Evolutionary conservation across 2,329 filamentous ascomycete genomes (phyloP).

Genomic region (Aspergillus versicolor): DNA sequence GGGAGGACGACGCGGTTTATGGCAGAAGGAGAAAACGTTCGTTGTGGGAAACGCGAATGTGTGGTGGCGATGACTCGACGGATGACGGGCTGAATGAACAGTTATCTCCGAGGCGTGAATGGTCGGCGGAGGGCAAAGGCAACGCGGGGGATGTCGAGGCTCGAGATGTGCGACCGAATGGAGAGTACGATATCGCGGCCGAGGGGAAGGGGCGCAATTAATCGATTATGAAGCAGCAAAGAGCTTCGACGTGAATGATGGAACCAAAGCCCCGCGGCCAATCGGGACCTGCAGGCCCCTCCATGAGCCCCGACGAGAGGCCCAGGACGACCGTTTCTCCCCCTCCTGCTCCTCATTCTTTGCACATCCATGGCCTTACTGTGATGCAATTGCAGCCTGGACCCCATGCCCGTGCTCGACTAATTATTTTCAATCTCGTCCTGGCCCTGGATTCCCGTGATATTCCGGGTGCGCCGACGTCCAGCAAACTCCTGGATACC

Average conservation of each 20-base stretch:
- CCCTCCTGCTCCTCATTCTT: neutral
- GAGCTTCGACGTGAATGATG: neutral
- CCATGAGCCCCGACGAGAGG: conserved; percentile 39
- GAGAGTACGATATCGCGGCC: neutral
- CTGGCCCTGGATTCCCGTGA: neutral
- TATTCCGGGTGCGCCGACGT: neutral
- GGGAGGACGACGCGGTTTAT: neutral
- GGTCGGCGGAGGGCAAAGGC: too few species aligned
- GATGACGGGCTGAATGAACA: conserved; percentile 1
- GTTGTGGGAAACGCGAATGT: conserved; percentile 4
- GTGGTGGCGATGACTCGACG: conserved; percentile 23
- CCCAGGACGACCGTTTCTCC: conserved; percentile 8
- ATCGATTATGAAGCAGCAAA: neutral
- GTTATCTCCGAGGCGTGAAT: conserved; percentile 14
- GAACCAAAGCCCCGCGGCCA: conserved; percentile 24
- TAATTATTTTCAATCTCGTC: too few species aligned
- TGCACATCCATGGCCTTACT: neutral
- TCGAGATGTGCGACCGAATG: conserved; percentile 17
- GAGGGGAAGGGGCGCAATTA: conserved; percentile 3
- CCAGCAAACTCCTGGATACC: too few species aligned
- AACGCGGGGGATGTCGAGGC: neutral
- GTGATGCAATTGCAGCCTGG: conserved; percentile 6
- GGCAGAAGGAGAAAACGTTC: conserved; percentile 2
- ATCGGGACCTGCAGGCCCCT: conserved; percentile 35
- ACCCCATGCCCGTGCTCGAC: neutral